Evolutionary conservation across 768 basidiomycete genomes (phyloP).

Genomic region (Leccinum incarnatum): DNA sequence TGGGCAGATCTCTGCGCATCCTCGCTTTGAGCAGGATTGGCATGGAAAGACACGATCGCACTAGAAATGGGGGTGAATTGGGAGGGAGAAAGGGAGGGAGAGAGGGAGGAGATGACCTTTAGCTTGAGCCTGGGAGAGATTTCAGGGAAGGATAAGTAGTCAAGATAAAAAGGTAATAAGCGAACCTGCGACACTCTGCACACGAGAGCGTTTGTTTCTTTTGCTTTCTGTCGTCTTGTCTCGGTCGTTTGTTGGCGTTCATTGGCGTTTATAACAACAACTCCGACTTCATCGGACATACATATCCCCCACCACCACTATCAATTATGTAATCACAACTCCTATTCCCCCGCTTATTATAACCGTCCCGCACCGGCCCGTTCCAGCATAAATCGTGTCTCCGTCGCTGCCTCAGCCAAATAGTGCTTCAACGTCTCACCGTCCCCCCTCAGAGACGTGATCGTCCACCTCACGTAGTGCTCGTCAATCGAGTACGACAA

Average conservation of each 20-base stretch:
- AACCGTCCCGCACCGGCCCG: slow-evolving; percentile 53
- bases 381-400: slow-evolving; percentile 63
- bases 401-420: slow-evolving; percentile 70
- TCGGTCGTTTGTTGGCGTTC: slow-evolving; percentile 41
- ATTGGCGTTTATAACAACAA: slow-evolving; percentile 14
- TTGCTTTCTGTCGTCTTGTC: slow-evolving; percentile 33
- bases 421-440: slow-evolving; percentile 59
- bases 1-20: slow-evolving; percentile 61
- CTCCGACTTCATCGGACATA: slow-evolving; percentile 28
- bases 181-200: slow-evolving; percentile 60
- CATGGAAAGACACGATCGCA: slow-evolving; percentile 67
- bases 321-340: slow-evolving; percentile 25
- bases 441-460: slow-evolving; percentile 65
- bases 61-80: slow-evolving; percentile 26
- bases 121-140: slow-evolving; percentile 43
- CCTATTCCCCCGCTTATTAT: slow-evolving; percentile 18
- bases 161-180: neutral
- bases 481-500: slow-evolving; percentile 88
- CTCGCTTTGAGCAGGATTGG: slow-evolving; percentile 64
- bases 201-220: slow-evolving; percentile 53
- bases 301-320: slow-evolving; percentile 9
- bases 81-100: neutral
- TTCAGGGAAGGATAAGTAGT: neutral
- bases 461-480: slow-evolving; percentile 84
- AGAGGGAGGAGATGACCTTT: slow-evolving; percentile 38